Evolutionary conservation across 129 eudicot genomes (phyloP), one percentile per base, ranked within the genome.

Genomic region (Centaurea solstitialis): DNA sequence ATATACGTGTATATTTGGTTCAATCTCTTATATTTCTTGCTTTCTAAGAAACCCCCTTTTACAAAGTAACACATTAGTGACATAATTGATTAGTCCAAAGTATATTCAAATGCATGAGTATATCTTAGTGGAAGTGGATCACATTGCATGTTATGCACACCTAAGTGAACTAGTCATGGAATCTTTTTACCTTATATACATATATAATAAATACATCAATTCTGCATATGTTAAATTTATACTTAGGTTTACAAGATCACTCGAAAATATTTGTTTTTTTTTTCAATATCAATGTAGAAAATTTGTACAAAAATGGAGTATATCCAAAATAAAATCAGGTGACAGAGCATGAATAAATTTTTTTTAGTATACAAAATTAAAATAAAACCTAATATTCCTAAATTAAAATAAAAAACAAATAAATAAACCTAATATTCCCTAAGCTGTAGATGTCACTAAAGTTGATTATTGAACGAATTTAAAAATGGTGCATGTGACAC

Each of bases 91-190:
- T 62, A 72, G 47, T 61, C 65, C 21, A 26, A 64, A 40, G 78
- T 80, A 62, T 33, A 80, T 72, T 38, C 45, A 72, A 71, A 73
- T 80, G 79, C 79, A 72, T 72, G 35, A 72, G 17, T 78, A 61
- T 72, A 81, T 81, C 70, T 75, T 45, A 67, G 80, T 81, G 85
- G 62, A 50, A 67, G 70, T 66, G 75, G 80, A 75, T 81, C 71
- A 74, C 12, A 67, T 33, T 74, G 76, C 85, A 81, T 21, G 85
- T 81, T 74, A 74, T 23, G 70, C 80, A 81, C 85, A 74, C 80
- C 79, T 22, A 80, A 80, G 47, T 61, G 73, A 80, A 61, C 68
- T 23, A 62, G 37, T 62, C 5, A 73, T 61, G 67, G 78, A 80
- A 72, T 80, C 80, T 74, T 47, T 65, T 45, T n/a, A 38, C 8